These are phyloP conservation scores for Trichophyton schoenleinii DNA, from an alignment of 2,329 filamentous ascomycete species.

Conservation along the genomic window DNA sequence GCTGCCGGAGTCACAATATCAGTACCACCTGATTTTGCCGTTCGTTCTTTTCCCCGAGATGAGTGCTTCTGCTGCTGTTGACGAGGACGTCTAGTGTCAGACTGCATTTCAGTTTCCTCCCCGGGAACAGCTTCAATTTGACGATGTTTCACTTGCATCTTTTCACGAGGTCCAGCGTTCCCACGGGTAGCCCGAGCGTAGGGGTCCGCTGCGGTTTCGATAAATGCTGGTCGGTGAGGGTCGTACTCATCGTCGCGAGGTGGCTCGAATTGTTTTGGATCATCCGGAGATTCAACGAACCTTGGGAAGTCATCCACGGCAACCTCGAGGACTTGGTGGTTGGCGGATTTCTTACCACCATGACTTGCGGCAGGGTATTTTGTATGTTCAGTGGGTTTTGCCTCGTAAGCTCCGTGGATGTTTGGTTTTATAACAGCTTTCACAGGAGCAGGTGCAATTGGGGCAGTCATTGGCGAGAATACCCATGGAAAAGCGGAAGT, in stretches of 20 bases:
- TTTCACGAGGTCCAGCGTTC: not conserved
- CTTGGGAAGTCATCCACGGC: slow-evolving; percentile 15
- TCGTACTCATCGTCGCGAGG: slow-evolving; percentile 39
- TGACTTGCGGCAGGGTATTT: not conserved
- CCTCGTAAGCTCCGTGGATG: not conserved
- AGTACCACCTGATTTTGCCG: not conserved
- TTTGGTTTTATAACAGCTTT: not conserved
- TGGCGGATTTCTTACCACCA: not conserved
- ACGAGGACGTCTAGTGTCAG: not conserved
- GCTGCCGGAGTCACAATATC: not conserved
- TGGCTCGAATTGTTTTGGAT: slow-evolving; percentile 19
- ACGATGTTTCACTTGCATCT: not conserved
- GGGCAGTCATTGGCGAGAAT: slow-evolving; percentile 17
- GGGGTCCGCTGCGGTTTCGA: slow-evolving; percentile 13
- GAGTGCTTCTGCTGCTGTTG: not conserved
- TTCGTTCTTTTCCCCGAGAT: not conserved
- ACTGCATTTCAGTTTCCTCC: not conserved
- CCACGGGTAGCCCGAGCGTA: not conserved
- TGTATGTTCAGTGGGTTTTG: not conserved
- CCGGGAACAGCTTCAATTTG: not conserved
- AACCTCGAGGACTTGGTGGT: slow-evolving; percentile 12
- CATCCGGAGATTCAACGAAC: slow-evolving; percentile 15
- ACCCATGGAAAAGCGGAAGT: slow-evolving; percentile 39
- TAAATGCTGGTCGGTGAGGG: slow-evolving; percentile 29
- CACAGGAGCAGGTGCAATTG: not conserved